Evolutionary conservation across 2,329 filamentous ascomycete species (phyloP).

Genomic region (Triangularia verruculosa): DNA sequence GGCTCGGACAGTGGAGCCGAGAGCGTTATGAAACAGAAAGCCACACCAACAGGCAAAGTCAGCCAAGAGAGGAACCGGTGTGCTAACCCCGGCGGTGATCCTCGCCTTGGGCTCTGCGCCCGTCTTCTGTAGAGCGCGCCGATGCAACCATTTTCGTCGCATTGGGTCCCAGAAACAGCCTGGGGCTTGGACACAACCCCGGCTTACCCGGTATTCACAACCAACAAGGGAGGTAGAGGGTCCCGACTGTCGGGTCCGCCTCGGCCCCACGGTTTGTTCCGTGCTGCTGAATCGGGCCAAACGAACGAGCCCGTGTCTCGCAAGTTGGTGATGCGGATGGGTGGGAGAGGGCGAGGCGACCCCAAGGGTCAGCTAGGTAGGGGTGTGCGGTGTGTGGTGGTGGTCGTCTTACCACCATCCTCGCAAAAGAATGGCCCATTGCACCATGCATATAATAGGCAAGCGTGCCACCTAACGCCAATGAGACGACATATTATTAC

Average conservation of each 20-base stretch:
- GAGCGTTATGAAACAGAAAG: neutral
- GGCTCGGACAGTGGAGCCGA: neutral
- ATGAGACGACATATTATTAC: neutral
- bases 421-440: neutral
- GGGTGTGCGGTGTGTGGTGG: neutral
- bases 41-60: neutral
- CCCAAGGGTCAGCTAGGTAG: neutral
- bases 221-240: neutral
- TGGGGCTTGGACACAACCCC: neutral
- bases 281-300: neutral
- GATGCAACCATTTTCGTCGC: neutral
- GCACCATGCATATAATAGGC: neutral
- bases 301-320: neutral
- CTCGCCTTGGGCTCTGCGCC: neutral
- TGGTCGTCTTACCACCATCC: neutral
- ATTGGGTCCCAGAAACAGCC: neutral
- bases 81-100: neutral
- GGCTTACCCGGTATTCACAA: neutral
- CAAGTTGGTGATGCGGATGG: neutral
- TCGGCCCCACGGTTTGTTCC: neutral
- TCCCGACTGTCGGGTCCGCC: neutral
- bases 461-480: neutral
- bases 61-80: neutral
- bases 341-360: neutral
- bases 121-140: neutral